Evolutionary conservation across 768 basidiomycete species (phyloP).

Genomic region (Mycena haematopus): DNA sequence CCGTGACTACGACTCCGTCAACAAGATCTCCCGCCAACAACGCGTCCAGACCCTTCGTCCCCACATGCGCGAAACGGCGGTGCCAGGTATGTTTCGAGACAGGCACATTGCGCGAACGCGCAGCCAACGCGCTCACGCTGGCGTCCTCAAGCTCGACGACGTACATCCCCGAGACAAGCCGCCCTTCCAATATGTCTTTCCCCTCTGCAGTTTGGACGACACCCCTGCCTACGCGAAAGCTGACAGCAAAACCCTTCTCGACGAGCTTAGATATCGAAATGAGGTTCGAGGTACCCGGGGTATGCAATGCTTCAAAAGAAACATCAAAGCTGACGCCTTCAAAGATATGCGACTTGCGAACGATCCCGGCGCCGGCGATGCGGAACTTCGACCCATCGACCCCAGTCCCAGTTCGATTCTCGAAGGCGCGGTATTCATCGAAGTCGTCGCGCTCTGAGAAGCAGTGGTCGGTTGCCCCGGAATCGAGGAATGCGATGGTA

Average conservation of each 20-base stretch:
- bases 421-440: background rate
- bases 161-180: background rate
- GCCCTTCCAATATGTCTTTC: background rate
- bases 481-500: background rate
- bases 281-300: background rate
- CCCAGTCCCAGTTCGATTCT: background rate
- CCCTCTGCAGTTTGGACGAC: background rate
- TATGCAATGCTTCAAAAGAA: background rate
- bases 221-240: background rate
- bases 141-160: background rate
- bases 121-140: too few species aligned
- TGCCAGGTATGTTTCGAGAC: too few species aligned
- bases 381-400: background rate
- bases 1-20: too few species aligned
- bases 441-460: too few species aligned
- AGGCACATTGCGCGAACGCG: too few species aligned
- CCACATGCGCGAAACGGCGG: too few species aligned
- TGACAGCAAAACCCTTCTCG: too few species aligned
- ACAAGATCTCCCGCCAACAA: too few species aligned
- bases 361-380: background rate
- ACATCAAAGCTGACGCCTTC: background rate
- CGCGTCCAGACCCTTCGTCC: too few species aligned
- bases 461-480: background rate
- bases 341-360: background rate
- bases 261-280: background rate